Base-by-base conservation (phyloP, 2,329 filamentous ascomycete species). In the Fusarium hostae region DNA sequence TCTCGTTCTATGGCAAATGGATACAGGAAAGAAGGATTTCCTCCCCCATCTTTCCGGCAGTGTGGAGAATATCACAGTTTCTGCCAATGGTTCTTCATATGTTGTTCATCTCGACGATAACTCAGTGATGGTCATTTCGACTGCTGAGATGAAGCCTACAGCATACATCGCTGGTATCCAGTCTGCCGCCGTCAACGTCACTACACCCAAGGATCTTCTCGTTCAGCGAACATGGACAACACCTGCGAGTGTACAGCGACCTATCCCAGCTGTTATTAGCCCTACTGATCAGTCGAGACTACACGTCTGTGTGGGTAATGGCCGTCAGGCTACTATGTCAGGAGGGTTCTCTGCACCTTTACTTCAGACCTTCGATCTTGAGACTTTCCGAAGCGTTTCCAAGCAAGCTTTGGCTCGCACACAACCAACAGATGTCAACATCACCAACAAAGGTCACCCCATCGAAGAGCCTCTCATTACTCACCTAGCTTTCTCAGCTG, bases 1-100 rank as follows among this genome's bases (percentile, higher is more conserved):
- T 24, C 85, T 99, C 44, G 93, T 97, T 12, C 84, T 98, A 35
- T 98, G 95, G 95, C 96, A 99, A 81, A 85, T 98, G 63, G 93
- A 97, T 73, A 98, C 95, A 1, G 91, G 91, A 70, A 91, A 91
- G 78, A 90, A 90, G 76, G 92, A 96, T 78, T 94, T 91, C 77
- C 84, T 99, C 32, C 96, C 96, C n/a, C 94, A 98, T 86, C 86
- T 99, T 63, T 92, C 93, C 28, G 93, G 94, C 9, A 90, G 91
- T 30, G 92, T 99, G 39, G 92, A 96, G 79, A 94, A 92, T 75
- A 88, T 99, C 45, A 90, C 92, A 8, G 89, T 99, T 37, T 98
- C 95, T 20, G 87, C 91, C 1, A 86, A 85, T 22, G 95, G 96
- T 9, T 89, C 93, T 41, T 91, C 92, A 1, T 99, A 98, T 77